These are phyloP conservation scores for Tubosaeta sp. DNA, from an alignment of 768 basidiomycete genomes.

Conservation along the genomic window DNA sequence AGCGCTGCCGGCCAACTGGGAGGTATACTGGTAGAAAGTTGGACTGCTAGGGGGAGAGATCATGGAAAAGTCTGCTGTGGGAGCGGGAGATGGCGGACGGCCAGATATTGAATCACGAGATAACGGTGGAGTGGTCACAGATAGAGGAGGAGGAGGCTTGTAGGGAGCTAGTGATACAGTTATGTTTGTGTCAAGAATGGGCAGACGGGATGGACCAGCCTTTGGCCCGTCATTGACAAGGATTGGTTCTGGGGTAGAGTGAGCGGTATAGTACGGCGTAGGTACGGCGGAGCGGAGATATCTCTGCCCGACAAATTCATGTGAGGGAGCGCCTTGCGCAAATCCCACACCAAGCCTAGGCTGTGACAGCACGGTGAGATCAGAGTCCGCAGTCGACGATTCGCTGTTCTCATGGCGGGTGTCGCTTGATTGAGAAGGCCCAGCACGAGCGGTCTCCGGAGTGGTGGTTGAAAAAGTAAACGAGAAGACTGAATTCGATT, in stretches of 20 bases:
- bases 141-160: slow-evolving; percentile 24
- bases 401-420: slow-evolving; percentile 3
- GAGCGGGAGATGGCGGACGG: slow-evolving; percentile 43
- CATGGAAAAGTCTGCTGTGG: slow-evolving; percentile 44
- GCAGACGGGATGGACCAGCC: slow-evolving; percentile 28
- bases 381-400: slow-evolving; percentile 19
- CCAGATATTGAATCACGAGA: slow-evolving; percentile 9
- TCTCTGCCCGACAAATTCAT: slow-evolving; percentile 11
- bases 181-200: slow-evolving; percentile 19
- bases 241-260: slow-evolving; percentile 29
- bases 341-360: slow-evolving; percentile 10
- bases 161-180: slow-evolving; percentile 1
- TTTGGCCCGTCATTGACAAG: slow-evolving; percentile 11
- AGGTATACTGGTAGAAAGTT: slow-evolving; percentile 30
- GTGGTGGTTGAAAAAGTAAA: slow-evolving; percentile 8
- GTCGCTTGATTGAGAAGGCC: not conserved
- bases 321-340: slow-evolving; percentile 7
- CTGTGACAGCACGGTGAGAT: slow-evolving; percentile 17
- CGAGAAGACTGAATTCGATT: slow-evolving; percentile 1
- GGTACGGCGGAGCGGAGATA: slow-evolving; percentile 19
- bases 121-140: slow-evolving; percentile 22
- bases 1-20: slow-evolving; percentile 19
- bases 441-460: slow-evolving; percentile 1
- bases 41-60: slow-evolving; percentile 39
- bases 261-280: slow-evolving; percentile 33